These are phyloP conservation scores for Fusarium virguliforme DNA, from an alignment of 2,329 filamentous ascomycete genomes.

Conservation along the genomic window DNA sequence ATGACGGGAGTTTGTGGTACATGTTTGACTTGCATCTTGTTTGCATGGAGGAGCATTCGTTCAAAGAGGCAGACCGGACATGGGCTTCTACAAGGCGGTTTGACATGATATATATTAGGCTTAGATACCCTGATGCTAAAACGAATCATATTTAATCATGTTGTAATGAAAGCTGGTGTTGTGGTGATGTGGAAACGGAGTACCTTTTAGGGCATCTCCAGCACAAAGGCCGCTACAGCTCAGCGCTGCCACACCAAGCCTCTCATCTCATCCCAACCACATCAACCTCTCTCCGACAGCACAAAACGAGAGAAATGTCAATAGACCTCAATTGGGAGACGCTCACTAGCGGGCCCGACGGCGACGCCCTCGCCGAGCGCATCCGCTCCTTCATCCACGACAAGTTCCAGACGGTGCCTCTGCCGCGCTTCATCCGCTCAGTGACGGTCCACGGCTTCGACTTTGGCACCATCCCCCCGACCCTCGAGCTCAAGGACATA, in stretches of 20 bases:
- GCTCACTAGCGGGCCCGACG: conserved; percentile 90
- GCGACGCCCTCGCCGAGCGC: conserved; percentile 84
- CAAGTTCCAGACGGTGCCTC: conserved; percentile 91
- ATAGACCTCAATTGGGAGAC: conserved; percentile 98
- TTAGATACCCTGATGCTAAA: conserved; percentile 20
- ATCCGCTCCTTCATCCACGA: conserved; percentile 96
- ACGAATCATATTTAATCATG: background rate
- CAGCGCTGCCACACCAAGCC: conserved; percentile 9
- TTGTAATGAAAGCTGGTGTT: background rate
- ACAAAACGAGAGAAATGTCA: conserved; percentile 75
- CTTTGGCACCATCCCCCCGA: conserved; percentile 86
- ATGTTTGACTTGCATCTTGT: conserved; percentile 24
- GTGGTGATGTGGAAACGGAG: background rate
- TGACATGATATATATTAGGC: conserved; percentile 22
- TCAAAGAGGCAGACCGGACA: conserved; percentile 13
- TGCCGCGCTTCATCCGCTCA: conserved; percentile 96
- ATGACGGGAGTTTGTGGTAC: conserved; percentile 10
- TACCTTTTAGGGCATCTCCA: background rate
- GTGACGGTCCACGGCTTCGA: conserved; percentile 96
- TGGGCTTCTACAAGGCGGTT: conserved; percentile 9
- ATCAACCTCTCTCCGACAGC: conserved; percentile 27
- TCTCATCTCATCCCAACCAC: conserved; percentile 13
- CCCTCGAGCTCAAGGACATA: conserved; percentile 95
- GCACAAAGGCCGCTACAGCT: conserved; percentile 31
- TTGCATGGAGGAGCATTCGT: conserved; percentile 32